Percentiles rank a stretch among this genome's conserved stretches.
Conservation (phyloP, 2,329 filamentous ascomycete species). For the Colletotrichum theobromicola region DNA sequence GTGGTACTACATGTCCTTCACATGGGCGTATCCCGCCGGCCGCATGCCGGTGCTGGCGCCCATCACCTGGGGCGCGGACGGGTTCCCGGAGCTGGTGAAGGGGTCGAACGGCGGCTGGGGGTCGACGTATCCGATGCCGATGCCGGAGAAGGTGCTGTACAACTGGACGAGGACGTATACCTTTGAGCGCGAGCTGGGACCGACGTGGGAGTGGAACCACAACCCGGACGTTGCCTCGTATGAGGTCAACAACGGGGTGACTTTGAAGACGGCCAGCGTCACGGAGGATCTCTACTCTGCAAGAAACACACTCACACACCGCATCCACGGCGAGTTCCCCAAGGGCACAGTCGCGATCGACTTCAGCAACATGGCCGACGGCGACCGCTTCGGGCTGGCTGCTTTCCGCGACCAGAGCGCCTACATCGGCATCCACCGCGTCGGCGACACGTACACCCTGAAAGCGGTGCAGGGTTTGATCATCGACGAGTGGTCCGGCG, state of each 20-base stretch:
- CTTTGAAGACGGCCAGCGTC: slow-evolving; percentile 53
- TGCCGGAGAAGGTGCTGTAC: slow-evolving; percentile 23
- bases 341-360: slow-evolving; percentile 56
- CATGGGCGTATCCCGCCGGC: slow-evolving; percentile 60
- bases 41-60: slow-evolving; percentile 63
- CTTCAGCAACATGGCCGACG: slow-evolving; percentile 51
- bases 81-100: slow-evolving; percentile 51
- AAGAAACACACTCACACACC: slow-evolving; percentile 52
- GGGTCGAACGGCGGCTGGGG: slow-evolving; percentile 53
- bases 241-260: slow-evolving; percentile 47
- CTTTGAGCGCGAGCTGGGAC: slow-evolving; percentile 45
- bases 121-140: slow-evolving; percentile 43
- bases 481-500: slow-evolving; percentile 35
- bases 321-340: slow-evolving; percentile 50
- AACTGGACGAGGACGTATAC: slow-evolving; percentile 44
- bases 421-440: slow-evolving; percentile 55
- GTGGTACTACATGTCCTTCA: slow-evolving; percentile 66
- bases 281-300: slow-evolving; percentile 55
- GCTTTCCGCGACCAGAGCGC: slow-evolving; percentile 58
- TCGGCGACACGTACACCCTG: slow-evolving; percentile 32
- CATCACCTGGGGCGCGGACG: slow-evolving; percentile 55
- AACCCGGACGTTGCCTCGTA: slow-evolving; percentile 59
- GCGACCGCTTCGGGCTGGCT: slow-evolving; percentile 57
- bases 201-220: slow-evolving; percentile 67
- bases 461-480: slow-evolving; percentile 41